phyloP scores from a whole-genome alignment of 495 filamentous ascomycete species.

The Lichina pygmaea region DNA sequence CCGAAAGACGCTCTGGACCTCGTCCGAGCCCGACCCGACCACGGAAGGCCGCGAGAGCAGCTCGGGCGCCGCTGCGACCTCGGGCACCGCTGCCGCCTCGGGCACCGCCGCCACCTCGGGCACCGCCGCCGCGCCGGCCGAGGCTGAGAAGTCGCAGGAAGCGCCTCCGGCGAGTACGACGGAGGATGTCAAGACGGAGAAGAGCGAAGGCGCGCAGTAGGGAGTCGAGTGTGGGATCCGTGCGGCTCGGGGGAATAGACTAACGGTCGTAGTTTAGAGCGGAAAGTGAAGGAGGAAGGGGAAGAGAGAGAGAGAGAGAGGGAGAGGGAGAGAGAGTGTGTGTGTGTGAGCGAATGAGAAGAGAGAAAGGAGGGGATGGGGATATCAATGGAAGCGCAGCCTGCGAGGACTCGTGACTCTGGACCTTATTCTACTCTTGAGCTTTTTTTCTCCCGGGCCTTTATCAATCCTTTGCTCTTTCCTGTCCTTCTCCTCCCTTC shows the following conservation, averaged over 20 bases:
- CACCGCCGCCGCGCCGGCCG: slow-evolving; percentile 17
- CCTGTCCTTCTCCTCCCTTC: neutral
- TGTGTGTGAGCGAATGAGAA: too few relatives aligned
- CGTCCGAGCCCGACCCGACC: slow-evolving; percentile 75
- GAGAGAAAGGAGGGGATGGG: neutral
- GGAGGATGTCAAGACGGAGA: too few relatives aligned
- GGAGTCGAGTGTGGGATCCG: too few relatives aligned
- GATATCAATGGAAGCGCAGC: neutral
- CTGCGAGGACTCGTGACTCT: too few relatives aligned
- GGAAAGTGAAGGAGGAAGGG: neutral
- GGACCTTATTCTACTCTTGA: too few relatives aligned
- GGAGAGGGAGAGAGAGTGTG: neutral
- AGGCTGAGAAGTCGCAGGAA: slow-evolving; percentile 25
- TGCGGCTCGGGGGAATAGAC: too few relatives aligned
- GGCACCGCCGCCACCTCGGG: slow-evolving; percentile 32
- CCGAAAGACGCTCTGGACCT: slow-evolving; percentile 89
- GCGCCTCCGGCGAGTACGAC: neutral
- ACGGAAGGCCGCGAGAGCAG: slow-evolving; percentile 24
- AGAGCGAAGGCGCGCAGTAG: too few relatives aligned
- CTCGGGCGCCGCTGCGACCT: slow-evolving; percentile 24
- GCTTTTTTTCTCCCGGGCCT: too few relatives aligned
- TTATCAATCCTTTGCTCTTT: neutral
- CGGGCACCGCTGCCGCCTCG: slow-evolving; percentile 17
- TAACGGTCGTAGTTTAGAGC: too few relatives aligned
- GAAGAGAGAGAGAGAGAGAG: neutral